Conservation (phyloP, 2,329 filamentous ascomycete species). For the Ramichloridium luteum region DNA sequence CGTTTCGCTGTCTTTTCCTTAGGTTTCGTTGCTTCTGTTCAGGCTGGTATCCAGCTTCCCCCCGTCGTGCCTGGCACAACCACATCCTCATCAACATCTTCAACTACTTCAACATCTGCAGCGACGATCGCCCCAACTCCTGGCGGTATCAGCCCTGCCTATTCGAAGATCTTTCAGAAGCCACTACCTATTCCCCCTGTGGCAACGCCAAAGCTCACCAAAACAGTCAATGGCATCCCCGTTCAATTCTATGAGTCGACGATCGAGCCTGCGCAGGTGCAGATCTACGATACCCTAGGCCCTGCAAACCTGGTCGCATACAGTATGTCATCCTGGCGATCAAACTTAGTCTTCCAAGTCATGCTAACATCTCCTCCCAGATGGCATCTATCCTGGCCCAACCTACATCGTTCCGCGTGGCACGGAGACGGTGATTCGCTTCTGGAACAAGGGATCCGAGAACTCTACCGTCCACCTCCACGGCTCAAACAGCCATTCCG, state of each 20-base stretch:
- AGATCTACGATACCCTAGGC: conserved; percentile 33
- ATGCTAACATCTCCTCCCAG: background rate
- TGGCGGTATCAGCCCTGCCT: conserved; percentile 15
- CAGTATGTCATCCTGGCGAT: conserved; percentile 12
- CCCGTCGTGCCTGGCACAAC: no score
- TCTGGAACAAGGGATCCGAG: conserved; percentile 38
- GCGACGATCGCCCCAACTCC: no score
- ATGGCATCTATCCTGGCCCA: conserved; percentile 44
- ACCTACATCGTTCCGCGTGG: conserved; percentile 39
- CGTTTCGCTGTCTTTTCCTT: no score
- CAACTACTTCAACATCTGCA: no score
- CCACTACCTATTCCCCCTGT: conserved; percentile 14
- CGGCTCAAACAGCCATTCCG: conserved; percentile 35
- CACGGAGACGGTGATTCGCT: conserved; percentile 42
- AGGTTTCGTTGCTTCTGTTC: no score
- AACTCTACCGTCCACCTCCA: conserved; percentile 43
- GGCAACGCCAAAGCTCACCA: conserved; percentile 22
- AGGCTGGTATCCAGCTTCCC: no score
- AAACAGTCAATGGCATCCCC: conserved; percentile 22
- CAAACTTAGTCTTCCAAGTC: background rate
- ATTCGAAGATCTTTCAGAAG: conserved; percentile 13
- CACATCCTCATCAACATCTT: no score
- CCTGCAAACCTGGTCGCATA: conserved; percentile 37
- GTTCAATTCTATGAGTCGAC: conserved; percentile 39
- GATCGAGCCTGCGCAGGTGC: conserved; percentile 29